A percentile compares a stretch with the other conserved stretches of the same genome.
Conservation (phyloP, 78 protist species). For the Cavenderia fasciculata region DNA sequence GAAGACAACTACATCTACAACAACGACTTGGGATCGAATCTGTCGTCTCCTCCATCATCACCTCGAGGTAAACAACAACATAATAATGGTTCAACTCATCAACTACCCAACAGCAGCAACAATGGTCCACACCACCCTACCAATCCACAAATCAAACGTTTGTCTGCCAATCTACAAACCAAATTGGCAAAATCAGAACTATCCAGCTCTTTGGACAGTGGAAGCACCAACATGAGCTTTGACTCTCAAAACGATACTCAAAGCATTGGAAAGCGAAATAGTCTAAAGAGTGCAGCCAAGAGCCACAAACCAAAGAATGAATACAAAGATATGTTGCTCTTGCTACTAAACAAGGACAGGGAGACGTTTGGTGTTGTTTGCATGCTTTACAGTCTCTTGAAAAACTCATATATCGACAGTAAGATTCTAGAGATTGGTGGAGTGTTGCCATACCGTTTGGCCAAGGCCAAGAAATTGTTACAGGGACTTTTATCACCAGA, state of each 20-base stretch:
- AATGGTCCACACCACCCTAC: background rate
- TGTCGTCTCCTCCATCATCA: background rate
- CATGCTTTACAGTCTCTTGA: conserved; percentile 47
- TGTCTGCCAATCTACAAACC: background rate
- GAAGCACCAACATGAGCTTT: background rate
- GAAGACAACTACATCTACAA: background rate
- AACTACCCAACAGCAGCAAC: background rate
- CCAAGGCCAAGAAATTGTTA: conserved; percentile 55
- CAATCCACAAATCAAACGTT: background rate
- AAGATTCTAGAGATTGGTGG: conserved; percentile 72
- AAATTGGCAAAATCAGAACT: background rate
- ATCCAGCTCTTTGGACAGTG: conserved; percentile 22
- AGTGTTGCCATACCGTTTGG: conserved; percentile 66
- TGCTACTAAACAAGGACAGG: conserved; percentile 24
- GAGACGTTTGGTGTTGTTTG: conserved; percentile 69
- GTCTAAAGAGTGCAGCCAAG: background rate
- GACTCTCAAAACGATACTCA: background rate
- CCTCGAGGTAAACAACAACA: background rate
- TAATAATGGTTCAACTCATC: background rate
- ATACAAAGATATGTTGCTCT: conserved; percentile 34
- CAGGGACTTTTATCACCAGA: conserved; percentile 70
- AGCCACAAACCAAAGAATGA: conserved; percentile 2
- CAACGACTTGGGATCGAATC: background rate
- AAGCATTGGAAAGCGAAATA: background rate
- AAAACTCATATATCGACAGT: conserved; percentile 32